Conservation (phyloP, 768 basidiomycete species). For the Panus rudis region DNA sequence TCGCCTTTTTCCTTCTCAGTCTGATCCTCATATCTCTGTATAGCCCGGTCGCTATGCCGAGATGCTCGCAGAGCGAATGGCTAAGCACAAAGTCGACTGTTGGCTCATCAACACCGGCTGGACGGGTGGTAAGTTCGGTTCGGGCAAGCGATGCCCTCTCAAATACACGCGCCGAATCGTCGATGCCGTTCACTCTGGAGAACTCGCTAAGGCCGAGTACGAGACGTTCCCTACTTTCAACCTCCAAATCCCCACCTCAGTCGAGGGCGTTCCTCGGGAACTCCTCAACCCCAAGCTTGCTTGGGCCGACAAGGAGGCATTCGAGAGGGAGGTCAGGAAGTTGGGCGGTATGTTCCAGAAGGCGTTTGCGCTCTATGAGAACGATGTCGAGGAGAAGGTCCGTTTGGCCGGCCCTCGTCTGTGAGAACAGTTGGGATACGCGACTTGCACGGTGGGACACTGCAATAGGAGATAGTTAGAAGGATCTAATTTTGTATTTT, state of each 20-base stretch:
- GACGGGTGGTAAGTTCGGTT: constrained; percentile 91
- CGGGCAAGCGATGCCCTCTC: constrained; percentile 92
- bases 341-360: constrained; percentile 90
- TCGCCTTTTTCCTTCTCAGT: too few relatives aligned
- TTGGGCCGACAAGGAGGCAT: constrained; percentile 86
- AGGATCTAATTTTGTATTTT: too few relatives aligned
- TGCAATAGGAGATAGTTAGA: too few relatives aligned
- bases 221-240: constrained; percentile 81
- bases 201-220: constrained; percentile 80
- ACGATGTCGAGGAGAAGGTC: constrained; percentile 76
- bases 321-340: constrained; percentile 82
- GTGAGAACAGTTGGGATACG: too few relatives aligned
- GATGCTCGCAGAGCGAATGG: constrained; percentile 96
- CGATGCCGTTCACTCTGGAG: constrained; percentile 93
- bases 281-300: constrained; percentile 83
- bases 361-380: constrained; percentile 89
- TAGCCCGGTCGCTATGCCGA: constrained; percentile 90
- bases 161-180: constrained; percentile 94
- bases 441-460: too few relatives aligned
- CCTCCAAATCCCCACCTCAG: constrained; percentile 72
- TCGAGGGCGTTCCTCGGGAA: constrained; percentile 87
- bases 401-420: constrained; percentile 68
- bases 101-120: constrained; percentile 99
- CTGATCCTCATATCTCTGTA: neutral
- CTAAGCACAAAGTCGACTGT: constrained; percentile 81